Percentiles rank a stretch among this genome's conserved stretches.
These are phyloP conservation scores for Amanita muscaria DNA, from an alignment of 768 basidiomycete species.

Conservation along the genomic window DNA sequence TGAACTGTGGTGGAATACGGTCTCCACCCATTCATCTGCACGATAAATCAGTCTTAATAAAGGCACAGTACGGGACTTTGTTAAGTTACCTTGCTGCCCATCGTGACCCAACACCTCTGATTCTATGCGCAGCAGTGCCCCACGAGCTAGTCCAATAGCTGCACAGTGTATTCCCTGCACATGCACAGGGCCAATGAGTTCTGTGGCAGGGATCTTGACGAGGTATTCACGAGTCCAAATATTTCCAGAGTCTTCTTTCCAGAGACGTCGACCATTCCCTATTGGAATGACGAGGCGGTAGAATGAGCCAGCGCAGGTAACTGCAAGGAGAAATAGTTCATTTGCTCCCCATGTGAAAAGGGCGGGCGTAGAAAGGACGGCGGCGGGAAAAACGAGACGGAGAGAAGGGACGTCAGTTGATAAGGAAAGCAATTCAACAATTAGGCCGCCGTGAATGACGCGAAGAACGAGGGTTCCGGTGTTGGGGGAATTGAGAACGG, in stretches of 20 bases:
- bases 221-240: constrained; percentile 63
- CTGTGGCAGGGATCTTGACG: constrained; percentile 43
- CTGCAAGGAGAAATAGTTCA: constrained; percentile 62
- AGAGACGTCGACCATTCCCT: constrained; percentile 41
- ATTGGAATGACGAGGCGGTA: constrained; percentile 65
- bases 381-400: constrained; percentile 70
- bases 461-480: constrained; percentile 67
- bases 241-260: constrained; percentile 43
- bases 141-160: constrained; percentile 51
- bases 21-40: constrained; percentile 68
- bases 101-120: constrained; percentile 48
- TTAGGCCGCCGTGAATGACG: constrained; percentile 62
- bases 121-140: constrained; percentile 63
- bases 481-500: constrained; percentile 42
- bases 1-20: constrained; percentile 51
- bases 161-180: constrained; percentile 61
- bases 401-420: constrained; percentile 56
- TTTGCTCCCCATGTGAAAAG: constrained; percentile 45
- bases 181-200: constrained; percentile 42
- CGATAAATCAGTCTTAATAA: constrained; percentile 6
- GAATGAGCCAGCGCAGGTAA: constrained; percentile 61
- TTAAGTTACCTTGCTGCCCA: constrained; percentile 45
- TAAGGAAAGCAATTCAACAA: constrained; percentile 72
- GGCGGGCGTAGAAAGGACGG: constrained; percentile 55
- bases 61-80: constrained; percentile 10